These are phyloP conservation scores for Pythium periplocum DNA, from an alignment of 352 stramenopile genomes.

Conservation along the genomic window DNA sequence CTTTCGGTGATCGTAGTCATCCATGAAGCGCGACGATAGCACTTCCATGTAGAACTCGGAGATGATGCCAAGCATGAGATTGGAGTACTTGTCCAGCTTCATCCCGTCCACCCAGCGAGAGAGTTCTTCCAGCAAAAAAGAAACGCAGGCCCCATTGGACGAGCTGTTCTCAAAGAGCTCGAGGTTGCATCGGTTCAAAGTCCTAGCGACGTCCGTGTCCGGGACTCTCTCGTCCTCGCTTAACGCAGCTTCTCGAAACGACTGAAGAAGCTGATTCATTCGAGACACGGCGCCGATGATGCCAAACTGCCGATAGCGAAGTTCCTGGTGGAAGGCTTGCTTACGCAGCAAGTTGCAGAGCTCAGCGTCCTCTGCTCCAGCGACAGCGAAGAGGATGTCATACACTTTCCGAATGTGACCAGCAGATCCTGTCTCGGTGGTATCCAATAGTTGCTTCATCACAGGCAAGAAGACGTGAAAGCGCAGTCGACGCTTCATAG, in stretches of 20 bases:
- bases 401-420: conserved; percentile 46
- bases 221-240: background rate
- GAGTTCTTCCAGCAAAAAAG: conserved; percentile 44
- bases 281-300: conserved; percentile 41
- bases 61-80: conserved; percentile 27
- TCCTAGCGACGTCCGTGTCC: conserved; percentile 9
- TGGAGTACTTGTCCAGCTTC: conserved; percentile 17
- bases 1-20: conserved; percentile 25
- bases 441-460: conserved; percentile 55
- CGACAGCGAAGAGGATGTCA: conserved; percentile 44
- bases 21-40: conserved; percentile 37
- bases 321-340: conserved; percentile 48
- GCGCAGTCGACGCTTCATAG: conserved; percentile 19
- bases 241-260: conserved; percentile 15
- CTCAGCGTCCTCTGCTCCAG: conserved; percentile 39
- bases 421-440: conserved; percentile 30
- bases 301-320: conserved; percentile 37
- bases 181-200: conserved; percentile 18
- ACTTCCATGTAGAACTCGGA: conserved; percentile 42
- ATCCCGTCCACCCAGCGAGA: conserved; percentile 20
- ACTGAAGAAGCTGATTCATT: conserved; percentile 25
- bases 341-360: conserved; percentile 49
- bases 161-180: conserved; percentile 28
- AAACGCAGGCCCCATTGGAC: conserved; percentile 24
- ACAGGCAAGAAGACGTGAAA: conserved; percentile 31